Evolutionary conservation across 176 grass and related monocot genomes (phyloP).

Genomic region (Carex pumila): DNA sequence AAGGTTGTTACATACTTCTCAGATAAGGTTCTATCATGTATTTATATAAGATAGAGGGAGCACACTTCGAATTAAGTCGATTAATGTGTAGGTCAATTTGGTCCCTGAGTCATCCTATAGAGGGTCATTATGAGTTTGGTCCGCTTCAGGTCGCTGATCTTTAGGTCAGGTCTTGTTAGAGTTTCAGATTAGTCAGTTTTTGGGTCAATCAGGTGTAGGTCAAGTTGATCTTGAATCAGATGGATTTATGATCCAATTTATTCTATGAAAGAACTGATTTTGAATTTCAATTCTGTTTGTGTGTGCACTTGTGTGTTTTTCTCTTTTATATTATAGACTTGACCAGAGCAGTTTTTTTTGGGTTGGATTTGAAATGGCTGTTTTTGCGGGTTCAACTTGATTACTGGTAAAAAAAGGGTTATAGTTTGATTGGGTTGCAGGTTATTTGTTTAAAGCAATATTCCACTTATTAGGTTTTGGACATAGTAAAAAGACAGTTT

Average conservation of each 20-base stretch:
- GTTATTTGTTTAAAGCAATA: background rate
- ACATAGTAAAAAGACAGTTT: background rate
- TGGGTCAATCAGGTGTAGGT: background rate
- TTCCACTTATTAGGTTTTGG: background rate
- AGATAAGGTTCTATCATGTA: slow-evolving; percentile 9
- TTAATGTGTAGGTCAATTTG: background rate
- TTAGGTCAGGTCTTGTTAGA: background rate
- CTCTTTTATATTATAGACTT: background rate
- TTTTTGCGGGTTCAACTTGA: background rate
- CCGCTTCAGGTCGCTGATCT: background rate
- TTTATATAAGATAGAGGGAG: background rate
- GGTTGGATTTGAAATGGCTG: background rate
- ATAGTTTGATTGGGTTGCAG: too few species aligned
- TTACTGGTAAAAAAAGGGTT: background rate
- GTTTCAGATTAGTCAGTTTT: background rate
- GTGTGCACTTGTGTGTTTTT: background rate
- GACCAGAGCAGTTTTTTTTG: background rate
- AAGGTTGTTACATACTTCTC: slow-evolving; percentile 50
- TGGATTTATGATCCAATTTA: background rate
- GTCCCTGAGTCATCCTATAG: background rate
- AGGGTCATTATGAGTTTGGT: background rate
- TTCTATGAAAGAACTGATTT: background rate
- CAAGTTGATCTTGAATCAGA: background rate
- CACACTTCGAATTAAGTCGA: background rate
- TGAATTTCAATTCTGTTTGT: slow-evolving; percentile 3